phyloP scores from a whole-genome alignment of 2,329 filamentous ascomycete genomes.

The Tolypocladium paradoxum region DNA sequence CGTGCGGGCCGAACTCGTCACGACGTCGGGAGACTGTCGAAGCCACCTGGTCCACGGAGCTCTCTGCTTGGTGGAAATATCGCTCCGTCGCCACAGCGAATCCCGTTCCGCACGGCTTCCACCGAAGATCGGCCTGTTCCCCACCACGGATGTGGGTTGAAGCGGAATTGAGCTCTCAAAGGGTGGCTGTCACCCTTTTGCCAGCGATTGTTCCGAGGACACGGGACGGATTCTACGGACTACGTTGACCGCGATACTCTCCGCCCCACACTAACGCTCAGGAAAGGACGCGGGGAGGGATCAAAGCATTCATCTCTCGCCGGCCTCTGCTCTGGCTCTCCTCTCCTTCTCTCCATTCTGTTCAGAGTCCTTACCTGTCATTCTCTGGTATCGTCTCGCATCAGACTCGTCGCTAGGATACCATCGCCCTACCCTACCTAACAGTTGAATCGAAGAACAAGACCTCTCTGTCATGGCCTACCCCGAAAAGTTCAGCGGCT shows the following conservation, averaged over 20 bases:
- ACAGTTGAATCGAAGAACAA: background rate
- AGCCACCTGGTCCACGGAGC: background rate
- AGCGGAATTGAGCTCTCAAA: background rate
- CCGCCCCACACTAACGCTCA: background rate
- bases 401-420: background rate
- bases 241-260: background rate
- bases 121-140: background rate
- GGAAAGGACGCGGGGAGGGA: background rate
- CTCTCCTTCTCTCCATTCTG: background rate
- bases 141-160: background rate
- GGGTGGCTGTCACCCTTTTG: background rate
- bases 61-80: background rate
- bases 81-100: background rate
- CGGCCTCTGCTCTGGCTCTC: background rate
- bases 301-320: background rate
- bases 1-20: background rate
- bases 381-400: background rate
- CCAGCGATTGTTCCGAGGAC: background rate
- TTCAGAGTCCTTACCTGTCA: background rate
- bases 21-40: background rate
- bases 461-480: slow-evolving; percentile 31
- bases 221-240: background rate
- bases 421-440: background rate
- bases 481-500: slow-evolving; percentile 50
- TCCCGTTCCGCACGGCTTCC: background rate